A percentile compares a stretch with the other conserved stretches of the same genome.
phyloP scores from a whole-genome alignment of 2,329 filamentous ascomycete species.

The Colletotrichum caudatum region DNA sequence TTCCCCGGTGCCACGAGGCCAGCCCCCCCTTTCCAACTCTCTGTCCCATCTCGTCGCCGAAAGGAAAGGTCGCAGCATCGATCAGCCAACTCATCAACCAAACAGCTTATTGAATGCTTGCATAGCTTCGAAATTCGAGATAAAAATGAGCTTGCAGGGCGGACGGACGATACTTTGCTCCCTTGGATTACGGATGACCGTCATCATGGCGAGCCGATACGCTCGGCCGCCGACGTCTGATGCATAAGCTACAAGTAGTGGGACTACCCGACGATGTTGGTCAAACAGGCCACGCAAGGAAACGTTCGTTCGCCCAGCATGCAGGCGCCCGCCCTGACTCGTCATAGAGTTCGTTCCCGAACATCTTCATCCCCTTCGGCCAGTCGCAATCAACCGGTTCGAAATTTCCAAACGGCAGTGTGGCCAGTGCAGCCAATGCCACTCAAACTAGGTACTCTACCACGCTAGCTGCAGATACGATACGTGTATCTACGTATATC shows the following conservation, averaged over 20 bases:
- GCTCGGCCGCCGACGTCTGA: neutral
- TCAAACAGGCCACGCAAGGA: conserved; percentile 18
- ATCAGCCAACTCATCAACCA: conserved; percentile 12
- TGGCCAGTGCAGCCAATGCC: conserved; percentile 32
- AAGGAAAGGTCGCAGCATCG: conserved; percentile 16
- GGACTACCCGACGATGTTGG: conserved; percentile 10
- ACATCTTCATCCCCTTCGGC: conserved; percentile 35
- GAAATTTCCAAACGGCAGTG: conserved; percentile 33
- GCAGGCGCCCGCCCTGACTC: conserved; percentile 33
- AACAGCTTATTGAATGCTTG: conserved; percentile 10
- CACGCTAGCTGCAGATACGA: neutral
- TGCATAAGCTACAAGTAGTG: neutral
- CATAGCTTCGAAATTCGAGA: conserved; percentile 12
- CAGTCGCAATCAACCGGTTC: conserved; percentile 40
- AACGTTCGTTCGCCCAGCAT: conserved; percentile 29
- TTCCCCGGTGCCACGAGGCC: conserved; percentile 41
- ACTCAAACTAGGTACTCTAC: neutral
- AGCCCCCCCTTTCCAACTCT: conserved; percentile 19
- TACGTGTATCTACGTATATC: neutral
- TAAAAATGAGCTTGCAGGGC: neutral
- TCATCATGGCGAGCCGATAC: neutral
- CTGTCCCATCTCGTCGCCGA: conserved; percentile 33
- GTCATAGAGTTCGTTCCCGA: conserved; percentile 33
- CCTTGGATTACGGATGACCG: neutral
- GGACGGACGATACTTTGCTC: neutral